Evolutionary conservation across 192 early-diverging fungal species (phyloP).

Genomic region (Backusella westeae): DNA sequence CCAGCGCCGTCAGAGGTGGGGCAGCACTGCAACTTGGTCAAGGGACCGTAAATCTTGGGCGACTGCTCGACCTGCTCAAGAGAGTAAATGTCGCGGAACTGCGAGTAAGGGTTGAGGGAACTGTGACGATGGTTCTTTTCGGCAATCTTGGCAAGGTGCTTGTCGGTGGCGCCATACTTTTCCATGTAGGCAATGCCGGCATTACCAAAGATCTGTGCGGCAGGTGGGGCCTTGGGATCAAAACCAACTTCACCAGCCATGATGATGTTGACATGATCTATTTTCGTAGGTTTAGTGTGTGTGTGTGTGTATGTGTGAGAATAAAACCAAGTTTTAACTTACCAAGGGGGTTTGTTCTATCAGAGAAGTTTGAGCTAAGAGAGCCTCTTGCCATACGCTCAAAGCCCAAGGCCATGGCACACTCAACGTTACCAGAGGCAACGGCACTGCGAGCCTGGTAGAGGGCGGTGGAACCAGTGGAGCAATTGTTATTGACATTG

Average conservation of each 20-base stretch:
- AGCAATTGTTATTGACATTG: constrained; percentile 81
- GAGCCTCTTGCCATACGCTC: constrained; percentile 66
- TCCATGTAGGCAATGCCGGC: constrained; percentile 71
- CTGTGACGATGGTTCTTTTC: constrained; percentile 74
- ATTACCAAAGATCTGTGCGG: constrained; percentile 72
- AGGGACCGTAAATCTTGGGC: constrained; percentile 62
- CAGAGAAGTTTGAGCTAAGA: constrained; percentile 46
- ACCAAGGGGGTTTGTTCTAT: constrained; percentile 64
- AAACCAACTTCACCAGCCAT: constrained; percentile 61
- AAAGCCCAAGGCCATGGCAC: constrained; percentile 74
- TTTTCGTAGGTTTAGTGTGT: not conserved
- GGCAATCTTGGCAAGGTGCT: constrained; percentile 65
- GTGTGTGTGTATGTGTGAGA: not conserved
- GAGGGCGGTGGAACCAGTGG: constrained; percentile 71
- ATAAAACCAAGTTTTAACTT: not conserved
- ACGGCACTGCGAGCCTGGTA: constrained; percentile 61
- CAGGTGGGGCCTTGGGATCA: constrained; percentile 49
- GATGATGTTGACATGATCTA: constrained; percentile 52
- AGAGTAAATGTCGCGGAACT: constrained; percentile 62
- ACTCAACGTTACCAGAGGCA: constrained; percentile 58
- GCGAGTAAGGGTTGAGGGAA: constrained; percentile 67
- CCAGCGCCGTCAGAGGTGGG: constrained; percentile 74
- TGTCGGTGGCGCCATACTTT: constrained; percentile 56
- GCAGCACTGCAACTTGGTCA: constrained; percentile 75
- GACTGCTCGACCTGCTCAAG: constrained; percentile 63